Evolutionary conservation across 306 rosid species (phyloP).

Genomic region (Acacia acuminata): DNA sequence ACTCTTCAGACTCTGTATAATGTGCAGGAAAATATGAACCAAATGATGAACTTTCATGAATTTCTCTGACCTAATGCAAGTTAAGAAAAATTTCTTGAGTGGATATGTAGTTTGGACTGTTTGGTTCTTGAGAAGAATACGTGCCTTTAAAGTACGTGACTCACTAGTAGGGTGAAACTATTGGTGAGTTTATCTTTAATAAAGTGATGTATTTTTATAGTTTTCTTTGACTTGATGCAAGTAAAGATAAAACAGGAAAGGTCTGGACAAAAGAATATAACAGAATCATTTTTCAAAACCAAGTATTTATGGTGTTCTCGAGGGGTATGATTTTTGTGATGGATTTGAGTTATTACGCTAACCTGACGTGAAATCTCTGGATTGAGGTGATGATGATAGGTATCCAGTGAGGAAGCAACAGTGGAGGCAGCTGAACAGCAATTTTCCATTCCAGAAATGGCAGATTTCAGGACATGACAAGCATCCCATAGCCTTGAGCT

Average conservation of each 20-base stretch:
- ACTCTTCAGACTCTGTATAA: not conserved
- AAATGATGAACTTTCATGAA: not conserved
- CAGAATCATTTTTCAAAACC: not conserved
- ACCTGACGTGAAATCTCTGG: slow-evolving; percentile 63
- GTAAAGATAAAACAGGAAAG: not conserved
- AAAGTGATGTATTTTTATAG: not conserved
- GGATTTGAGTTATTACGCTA: not conserved
- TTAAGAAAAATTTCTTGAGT: not conserved
- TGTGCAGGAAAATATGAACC: not conserved
- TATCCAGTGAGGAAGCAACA: slow-evolving; percentile 46
- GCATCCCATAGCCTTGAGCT: slow-evolving; percentile 77
- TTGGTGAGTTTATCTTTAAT: not conserved
- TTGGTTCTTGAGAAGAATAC: not conserved
- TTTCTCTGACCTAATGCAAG: not conserved
- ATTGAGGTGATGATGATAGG: slow-evolving; percentile 43
- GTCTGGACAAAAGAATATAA: slow-evolving; percentile 6
- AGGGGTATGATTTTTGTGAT: not conserved
- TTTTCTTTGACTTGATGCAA: not conserved
- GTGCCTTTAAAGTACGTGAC: not conserved
- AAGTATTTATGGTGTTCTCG: not conserved
- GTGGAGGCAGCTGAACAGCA: slow-evolving; percentile 38
- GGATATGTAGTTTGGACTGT: not conserved
- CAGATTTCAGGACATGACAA: slow-evolving; percentile 61
- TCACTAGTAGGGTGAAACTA: not conserved
- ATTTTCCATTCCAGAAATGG: slow-evolving; percentile 55